Conservation (phyloP, 805 yeast species). For the Yamadazyma sp. region DNA sequence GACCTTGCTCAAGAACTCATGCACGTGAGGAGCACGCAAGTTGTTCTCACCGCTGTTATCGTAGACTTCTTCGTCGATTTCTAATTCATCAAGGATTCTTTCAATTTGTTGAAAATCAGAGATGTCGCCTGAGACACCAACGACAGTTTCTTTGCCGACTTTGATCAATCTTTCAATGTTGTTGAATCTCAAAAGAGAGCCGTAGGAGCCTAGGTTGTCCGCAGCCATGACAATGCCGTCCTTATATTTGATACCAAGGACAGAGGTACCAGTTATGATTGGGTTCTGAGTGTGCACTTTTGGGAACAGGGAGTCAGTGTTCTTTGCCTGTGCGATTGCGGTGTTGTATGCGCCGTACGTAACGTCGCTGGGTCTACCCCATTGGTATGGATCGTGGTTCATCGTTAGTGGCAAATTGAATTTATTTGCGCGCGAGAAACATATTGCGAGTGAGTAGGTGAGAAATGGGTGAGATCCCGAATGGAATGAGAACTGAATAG, state of each 20-base stretch:
- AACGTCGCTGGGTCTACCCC: conserved; percentile 93
- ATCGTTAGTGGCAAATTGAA: conserved; percentile 34
- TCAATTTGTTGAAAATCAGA: conserved; percentile 88
- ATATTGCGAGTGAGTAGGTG: too few relatives aligned
- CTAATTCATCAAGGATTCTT: conserved; percentile 73
- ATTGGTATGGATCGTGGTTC: conserved; percentile 92
- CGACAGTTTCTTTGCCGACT: conserved; percentile 84
- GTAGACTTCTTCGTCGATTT: conserved; percentile 67
- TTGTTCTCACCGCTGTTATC: conserved; percentile 61
- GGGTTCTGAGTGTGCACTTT: conserved; percentile 90
- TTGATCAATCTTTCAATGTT: conserved; percentile 81
- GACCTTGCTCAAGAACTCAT: conserved; percentile 80
- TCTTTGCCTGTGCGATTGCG: conserved; percentile 64
- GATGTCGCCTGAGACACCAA: conserved; percentile 92
- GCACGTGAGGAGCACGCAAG: conserved; percentile 82
- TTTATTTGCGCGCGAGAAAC: too few relatives aligned
- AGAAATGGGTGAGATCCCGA: too few relatives aligned
- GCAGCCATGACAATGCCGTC: conserved; percentile 95
- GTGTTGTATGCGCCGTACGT: conserved; percentile 80
- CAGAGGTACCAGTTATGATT: conserved; percentile 94
- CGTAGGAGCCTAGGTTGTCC: conserved; percentile 89
- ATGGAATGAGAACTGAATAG: too few relatives aligned
- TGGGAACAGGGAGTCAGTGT: conserved; percentile 48
- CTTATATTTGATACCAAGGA: conserved; percentile 83
- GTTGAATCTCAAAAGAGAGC: conserved; percentile 84